Percentiles rank a stretch among this genome's conserved stretches.
These are phyloP conservation scores for Microcos paniculata DNA, from an alignment of 345 rosid species.

Conservation along the genomic window DNA sequence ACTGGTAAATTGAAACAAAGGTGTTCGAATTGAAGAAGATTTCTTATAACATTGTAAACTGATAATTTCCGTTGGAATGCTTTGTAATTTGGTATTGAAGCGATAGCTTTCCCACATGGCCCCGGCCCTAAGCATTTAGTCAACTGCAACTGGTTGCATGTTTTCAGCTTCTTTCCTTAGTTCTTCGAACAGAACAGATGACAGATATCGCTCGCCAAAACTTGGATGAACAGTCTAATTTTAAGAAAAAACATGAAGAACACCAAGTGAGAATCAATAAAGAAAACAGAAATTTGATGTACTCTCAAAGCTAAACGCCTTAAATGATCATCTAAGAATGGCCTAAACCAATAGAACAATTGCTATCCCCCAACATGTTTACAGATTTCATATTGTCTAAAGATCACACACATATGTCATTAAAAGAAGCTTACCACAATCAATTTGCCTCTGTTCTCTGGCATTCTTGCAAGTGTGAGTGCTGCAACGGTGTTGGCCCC, in stretches of 20 bases:
- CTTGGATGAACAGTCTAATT: slow-evolving; percentile 87
- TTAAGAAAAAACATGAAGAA: neutral
- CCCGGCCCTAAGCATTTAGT: slow-evolving; percentile 31
- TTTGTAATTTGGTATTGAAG: no score
- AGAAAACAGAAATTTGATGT: neutral
- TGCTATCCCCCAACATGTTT: neutral
- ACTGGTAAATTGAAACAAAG: neutral
- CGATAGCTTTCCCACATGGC: neutral
- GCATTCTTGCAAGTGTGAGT: slow-evolving; percentile 72
- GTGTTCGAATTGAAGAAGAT: neutral
- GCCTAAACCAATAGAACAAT: neutral
- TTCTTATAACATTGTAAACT: neutral
- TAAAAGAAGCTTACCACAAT: slow-evolving; percentile 71
- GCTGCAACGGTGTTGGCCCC: slow-evolving; percentile 97
- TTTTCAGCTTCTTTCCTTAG: slow-evolving; percentile 85
- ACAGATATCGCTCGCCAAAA: slow-evolving; percentile 90
- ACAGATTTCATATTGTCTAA: neutral
- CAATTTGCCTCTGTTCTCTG: slow-evolving; percentile 93
- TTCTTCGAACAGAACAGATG: slow-evolving; percentile 80
- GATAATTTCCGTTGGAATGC: neutral
- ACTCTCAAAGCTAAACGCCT: neutral
- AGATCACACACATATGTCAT: neutral
- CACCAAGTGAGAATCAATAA: neutral
- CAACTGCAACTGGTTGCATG: slow-evolving; percentile 91
- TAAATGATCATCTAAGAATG: neutral